Evolutionary conservation across 768 basidiomycete genomes (phyloP).

Genomic region (Agaricus subrufescens): DNA sequence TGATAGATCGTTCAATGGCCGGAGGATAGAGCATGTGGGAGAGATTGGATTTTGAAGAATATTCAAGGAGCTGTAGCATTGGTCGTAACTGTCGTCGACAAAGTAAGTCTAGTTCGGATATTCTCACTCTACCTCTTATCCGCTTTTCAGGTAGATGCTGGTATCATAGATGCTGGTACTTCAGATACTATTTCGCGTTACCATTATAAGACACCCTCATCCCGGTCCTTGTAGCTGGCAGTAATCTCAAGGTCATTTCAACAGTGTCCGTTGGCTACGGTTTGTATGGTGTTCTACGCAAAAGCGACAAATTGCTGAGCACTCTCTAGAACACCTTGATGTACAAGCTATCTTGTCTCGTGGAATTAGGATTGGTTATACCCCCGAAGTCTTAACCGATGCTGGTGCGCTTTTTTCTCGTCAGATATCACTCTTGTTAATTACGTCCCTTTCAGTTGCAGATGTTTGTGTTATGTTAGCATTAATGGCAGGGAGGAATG

Average conservation of each 20-base stretch:
- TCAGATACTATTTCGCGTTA: background rate
- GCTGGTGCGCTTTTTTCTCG: slow-evolving; percentile 49
- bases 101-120: slow-evolving; percentile 33
- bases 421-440: background rate
- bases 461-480: slow-evolving; percentile 88
- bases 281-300: slow-evolving; percentile 21
- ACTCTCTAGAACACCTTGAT: slow-evolving; percentile 71
- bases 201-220: background rate
- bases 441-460: slow-evolving; percentile 53
- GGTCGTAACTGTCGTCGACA: slow-evolving; percentile 66
- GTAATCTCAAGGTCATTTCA: slow-evolving; percentile 74
- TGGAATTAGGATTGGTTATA: slow-evolving; percentile 78
- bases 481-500: slow-evolving; percentile 90
- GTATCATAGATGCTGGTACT: slow-evolving; percentile 59
- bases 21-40: slow-evolving; percentile 50
- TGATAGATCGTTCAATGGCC: slow-evolving; percentile 38
- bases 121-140: background rate
- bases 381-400: slow-evolving; percentile 90
- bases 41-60: slow-evolving; percentile 73
- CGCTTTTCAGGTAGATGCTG: slow-evolving; percentile 57
- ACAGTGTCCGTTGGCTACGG: slow-evolving; percentile 93
- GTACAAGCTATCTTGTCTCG: slow-evolving; percentile 53
- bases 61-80: slow-evolving; percentile 59
- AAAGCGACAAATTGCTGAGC: background rate
- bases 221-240: slow-evolving; percentile 50